Conservation (phyloP, 1,284 basidiomycete genomes). For the Cryptococcus hybrid region DNA sequence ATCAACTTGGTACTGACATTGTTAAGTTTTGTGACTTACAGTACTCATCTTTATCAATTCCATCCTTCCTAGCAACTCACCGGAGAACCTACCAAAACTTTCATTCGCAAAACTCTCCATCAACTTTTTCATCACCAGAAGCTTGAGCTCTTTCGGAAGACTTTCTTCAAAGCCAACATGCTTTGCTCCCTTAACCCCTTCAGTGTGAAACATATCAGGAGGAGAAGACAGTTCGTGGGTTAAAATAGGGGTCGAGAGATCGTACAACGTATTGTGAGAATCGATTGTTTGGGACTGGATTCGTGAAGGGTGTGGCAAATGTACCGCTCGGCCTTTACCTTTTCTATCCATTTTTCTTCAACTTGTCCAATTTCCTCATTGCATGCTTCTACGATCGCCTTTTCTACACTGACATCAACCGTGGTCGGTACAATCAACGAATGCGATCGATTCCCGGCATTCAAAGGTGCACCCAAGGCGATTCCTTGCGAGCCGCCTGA, state of each 20-base stretch:
- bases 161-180: slow-evolving; percentile 39
- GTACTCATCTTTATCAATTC: slow-evolving; percentile 76
- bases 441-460: too few relatives aligned
- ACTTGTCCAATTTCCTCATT: too few relatives aligned
- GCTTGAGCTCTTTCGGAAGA: slow-evolving; percentile 70
- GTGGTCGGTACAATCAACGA: too few relatives aligned
- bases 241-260: neutral
- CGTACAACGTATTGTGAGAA: neutral
- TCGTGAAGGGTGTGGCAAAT: neutral
- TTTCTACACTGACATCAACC: too few relatives aligned
- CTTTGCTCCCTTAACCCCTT: neutral
- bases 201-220: neutral
- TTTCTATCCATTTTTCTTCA: neutral
- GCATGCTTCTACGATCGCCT: too few relatives aligned
- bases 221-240: neutral
- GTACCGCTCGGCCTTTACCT: slow-evolving; percentile 3
- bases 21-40: slow-evolving; percentile 55
- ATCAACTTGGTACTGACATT: neutral
- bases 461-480: too few relatives aligned
- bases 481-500: too few relatives aligned
- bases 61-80: slow-evolving; percentile 65
- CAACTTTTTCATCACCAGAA: slow-evolving; percentile 58
- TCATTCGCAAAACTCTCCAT: slow-evolving; percentile 54
- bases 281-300: neutral
- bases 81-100: slow-evolving; percentile 60